Evolutionary conservation across 2,329 filamentous ascomycete species (phyloP).

Genomic region (Exutisphaerella laricina): DNA sequence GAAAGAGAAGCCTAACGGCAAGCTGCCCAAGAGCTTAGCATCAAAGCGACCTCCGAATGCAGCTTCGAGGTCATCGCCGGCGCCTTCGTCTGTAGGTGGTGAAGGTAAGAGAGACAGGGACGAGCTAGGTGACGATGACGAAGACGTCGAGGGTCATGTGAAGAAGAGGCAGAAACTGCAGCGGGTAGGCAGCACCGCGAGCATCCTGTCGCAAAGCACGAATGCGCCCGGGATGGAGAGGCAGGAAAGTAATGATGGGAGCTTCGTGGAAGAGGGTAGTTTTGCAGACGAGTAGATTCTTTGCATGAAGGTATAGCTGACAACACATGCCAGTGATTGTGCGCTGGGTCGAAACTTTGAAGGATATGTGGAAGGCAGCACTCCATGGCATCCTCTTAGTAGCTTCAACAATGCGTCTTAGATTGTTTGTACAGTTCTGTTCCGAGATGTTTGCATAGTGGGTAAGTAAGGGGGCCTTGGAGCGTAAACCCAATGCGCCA

Average conservation of each 20-base stretch:
- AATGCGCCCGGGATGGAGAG: constrained; percentile 28
- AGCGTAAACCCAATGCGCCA: no score
- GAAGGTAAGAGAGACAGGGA: constrained; percentile 33
- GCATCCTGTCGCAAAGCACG: constrained; percentile 26
- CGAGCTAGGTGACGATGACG: constrained; percentile 31
- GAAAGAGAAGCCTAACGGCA: constrained; percentile 38
- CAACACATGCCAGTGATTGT: no score
- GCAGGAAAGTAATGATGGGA: constrained; percentile 34
- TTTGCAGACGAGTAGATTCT: constrained; percentile 30
- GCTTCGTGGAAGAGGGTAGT: constrained; percentile 32
- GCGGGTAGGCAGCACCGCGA: constrained; percentile 33
- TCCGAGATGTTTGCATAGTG: no score
- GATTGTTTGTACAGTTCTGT: no score
- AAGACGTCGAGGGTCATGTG: constrained; percentile 30
- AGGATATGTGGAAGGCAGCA: no score
- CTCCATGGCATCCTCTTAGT: no score
- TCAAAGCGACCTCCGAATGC: constrained; percentile 23
- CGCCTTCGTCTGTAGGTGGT: constrained; percentile 21
- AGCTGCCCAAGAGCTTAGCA: constrained; percentile 26
- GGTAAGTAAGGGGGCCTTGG: no score
- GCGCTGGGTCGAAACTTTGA: no score
- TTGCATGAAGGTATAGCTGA: no score
- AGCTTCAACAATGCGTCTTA: no score
- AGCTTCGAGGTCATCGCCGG: constrained; percentile 17
- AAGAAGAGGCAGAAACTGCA: constrained; percentile 36